Conservation (phyloP, 495 filamentous ascomycete genomes). For the Cercophora samala region DNA sequence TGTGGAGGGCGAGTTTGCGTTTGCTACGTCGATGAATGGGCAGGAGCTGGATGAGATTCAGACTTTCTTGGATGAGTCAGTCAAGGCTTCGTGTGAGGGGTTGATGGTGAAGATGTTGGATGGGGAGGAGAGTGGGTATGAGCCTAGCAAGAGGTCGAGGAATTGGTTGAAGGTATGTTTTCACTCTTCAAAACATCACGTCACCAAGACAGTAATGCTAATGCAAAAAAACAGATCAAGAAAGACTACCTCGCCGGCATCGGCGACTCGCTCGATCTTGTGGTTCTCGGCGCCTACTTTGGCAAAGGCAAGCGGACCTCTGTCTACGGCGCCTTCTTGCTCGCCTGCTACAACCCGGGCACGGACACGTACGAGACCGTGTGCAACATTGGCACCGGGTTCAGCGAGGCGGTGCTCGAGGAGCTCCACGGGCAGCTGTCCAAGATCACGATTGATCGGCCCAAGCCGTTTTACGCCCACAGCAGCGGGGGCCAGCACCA, state of each 20-base stretch:
- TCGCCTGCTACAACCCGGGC: constrained; percentile 84
- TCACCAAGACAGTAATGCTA: neutral
- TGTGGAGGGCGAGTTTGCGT: constrained; percentile 85
- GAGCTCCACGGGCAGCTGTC: constrained; percentile 71
- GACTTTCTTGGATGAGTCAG: constrained; percentile 81
- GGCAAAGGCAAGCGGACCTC: constrained; percentile 93
- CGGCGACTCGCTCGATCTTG: constrained; percentile 93
- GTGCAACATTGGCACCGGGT: constrained; percentile 98
- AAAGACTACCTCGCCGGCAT: constrained; percentile 94
- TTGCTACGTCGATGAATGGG: constrained; percentile 85
- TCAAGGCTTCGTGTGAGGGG: constrained; percentile 93
- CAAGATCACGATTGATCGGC: constrained; percentile 72
- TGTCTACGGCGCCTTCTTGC: constrained; percentile 89
- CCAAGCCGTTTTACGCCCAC: constrained; percentile 93
- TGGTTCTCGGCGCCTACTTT: constrained; percentile 91
- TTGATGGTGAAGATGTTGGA: constrained; percentile 99
- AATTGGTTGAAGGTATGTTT: constrained; percentile 90
- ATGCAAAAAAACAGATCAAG: constrained; percentile 61
- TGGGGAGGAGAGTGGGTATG: constrained; percentile 84
- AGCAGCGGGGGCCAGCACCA: constrained; percentile 80
- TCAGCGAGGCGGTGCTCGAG: constrained; percentile 82
- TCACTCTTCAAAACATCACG: neutral
- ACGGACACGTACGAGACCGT: constrained; percentile 85
- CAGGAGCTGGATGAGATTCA: constrained; percentile 91
- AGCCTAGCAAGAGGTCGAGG: constrained; percentile 88